A percentile compares a stretch with the other conserved stretches of the same genome.
These are phyloP conservation scores for Malassezia vespertilionis DNA, from an alignment of 1,284 basidiomycete genomes.

Conservation along the genomic window DNA sequence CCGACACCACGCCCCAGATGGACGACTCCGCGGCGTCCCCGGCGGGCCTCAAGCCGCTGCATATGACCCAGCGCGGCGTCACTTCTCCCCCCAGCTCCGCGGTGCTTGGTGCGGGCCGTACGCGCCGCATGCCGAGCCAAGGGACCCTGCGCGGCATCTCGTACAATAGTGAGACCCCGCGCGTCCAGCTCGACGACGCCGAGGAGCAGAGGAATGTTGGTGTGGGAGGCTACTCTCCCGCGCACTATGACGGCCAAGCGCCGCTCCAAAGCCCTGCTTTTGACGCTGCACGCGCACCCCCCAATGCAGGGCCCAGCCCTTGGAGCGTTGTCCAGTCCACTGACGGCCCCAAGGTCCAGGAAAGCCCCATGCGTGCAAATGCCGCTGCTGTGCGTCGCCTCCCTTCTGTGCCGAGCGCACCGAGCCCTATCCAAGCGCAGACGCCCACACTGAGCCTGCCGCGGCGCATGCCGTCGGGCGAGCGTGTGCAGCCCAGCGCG, in stretches of 20 bases:
- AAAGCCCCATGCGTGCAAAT: too few relatives aligned
- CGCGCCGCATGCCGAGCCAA: constrained; percentile 1
- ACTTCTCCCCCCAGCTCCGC: constrained; percentile 16
- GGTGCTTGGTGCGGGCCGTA: not conserved
- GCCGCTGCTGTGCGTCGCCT: too few relatives aligned
- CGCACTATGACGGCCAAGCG: too few relatives aligned
- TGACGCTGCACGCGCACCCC: too few relatives aligned
- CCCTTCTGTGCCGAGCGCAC: too few relatives aligned
- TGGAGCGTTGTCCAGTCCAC: too few relatives aligned
- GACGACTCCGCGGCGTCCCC: constrained; percentile 14
- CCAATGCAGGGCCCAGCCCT: too few relatives aligned
- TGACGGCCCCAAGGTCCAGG: too few relatives aligned
- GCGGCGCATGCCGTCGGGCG: too few relatives aligned
- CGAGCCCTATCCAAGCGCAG: too few relatives aligned
- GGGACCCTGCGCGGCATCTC: constrained; percentile 11
- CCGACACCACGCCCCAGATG: not conserved
- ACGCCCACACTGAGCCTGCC: not conserved
- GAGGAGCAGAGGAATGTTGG: constrained; percentile 15
- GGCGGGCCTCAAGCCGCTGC: constrained; percentile 40
- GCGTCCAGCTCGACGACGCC: not conserved
- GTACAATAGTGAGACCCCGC: constrained; percentile 14
- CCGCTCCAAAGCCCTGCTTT: too few relatives aligned
- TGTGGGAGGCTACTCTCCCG: constrained; percentile 38
- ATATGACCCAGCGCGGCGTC: constrained; percentile 26
- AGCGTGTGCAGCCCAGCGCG: not conserved